These are phyloP conservation scores for Colletotrichum acutatum DNA, from an alignment of 2,329 filamentous ascomycete genomes.

Conservation along the genomic window DNA sequence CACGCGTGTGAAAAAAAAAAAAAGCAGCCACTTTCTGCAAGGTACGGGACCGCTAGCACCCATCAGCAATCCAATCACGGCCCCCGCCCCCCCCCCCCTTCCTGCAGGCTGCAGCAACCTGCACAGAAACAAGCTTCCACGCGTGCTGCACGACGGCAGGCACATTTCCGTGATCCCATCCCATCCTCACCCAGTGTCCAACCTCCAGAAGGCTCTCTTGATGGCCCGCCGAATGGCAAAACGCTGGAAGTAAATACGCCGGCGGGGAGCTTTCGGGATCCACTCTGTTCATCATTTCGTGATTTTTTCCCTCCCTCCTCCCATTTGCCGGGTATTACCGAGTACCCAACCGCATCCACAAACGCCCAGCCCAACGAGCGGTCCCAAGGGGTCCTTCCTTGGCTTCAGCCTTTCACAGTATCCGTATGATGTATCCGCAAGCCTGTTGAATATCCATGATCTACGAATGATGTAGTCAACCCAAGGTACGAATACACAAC, in stretches of 20 bases:
- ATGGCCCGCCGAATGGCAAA: neutral
- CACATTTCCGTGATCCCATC: neutral
- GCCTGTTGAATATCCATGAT: neutral
- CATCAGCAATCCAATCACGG: constrained; percentile 12
- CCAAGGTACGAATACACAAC: no score
- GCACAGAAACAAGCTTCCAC: constrained; percentile 18
- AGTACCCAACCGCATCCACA: constrained; percentile 15
- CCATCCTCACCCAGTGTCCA: neutral
- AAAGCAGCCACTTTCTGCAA: constrained; percentile 16
- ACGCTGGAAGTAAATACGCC: neutral
- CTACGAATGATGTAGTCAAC: no score
- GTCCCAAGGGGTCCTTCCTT: neutral
- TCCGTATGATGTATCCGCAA: no score
- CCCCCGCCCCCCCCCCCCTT: neutral
- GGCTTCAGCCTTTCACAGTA: neutral
- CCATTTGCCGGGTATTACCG: constrained; percentile 25
- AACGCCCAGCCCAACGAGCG: constrained; percentile 16
- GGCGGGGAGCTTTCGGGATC: neutral
- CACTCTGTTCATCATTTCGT: neutral
- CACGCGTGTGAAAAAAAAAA: neutral
- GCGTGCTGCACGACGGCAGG: constrained; percentile 3
- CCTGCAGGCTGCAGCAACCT: neutral
- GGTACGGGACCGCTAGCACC: constrained; percentile 5
- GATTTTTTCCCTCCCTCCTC: neutral
- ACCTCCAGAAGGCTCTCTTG: neutral